Conservation (phyloP, 78 protist genomes). For the Ministeria vibrans region DNA sequence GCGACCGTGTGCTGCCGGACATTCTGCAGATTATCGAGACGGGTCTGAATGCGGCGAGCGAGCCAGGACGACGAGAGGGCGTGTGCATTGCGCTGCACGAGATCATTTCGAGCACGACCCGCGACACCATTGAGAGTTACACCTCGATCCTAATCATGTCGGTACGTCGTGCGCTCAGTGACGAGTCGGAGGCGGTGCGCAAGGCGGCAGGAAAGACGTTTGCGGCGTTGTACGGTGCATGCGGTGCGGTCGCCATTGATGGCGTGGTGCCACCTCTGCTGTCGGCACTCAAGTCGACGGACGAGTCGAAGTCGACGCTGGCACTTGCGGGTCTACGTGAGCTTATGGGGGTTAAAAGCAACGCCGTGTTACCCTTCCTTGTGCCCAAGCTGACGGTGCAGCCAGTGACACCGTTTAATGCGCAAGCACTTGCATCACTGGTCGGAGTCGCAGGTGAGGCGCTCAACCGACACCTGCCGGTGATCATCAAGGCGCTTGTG, state of each 20-base stretch:
- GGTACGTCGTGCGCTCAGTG: conserved; percentile 73
- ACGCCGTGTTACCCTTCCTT: conserved; percentile 57
- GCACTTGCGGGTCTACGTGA: conserved; percentile 63
- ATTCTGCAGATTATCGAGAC: conserved; percentile 10
- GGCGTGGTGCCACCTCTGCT: conserved; percentile 65
- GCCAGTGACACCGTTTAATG: conserved; percentile 55
- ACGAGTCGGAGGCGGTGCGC: conserved; percentile 51
- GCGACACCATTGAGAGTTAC: too few species aligned
- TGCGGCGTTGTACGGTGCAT: conserved; percentile 39
- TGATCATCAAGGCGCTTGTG: conserved; percentile 45
- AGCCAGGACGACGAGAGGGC: background rate
- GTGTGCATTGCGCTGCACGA: conserved; percentile 81
- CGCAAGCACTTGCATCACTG: conserved; percentile 53
- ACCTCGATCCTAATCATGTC: conserved; percentile 42
- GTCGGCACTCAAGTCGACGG: background rate
- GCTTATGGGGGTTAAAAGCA: conserved; percentile 32
- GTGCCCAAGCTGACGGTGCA: conserved; percentile 50
- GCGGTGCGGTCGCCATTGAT: conserved; percentile 53
- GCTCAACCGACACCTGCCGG: conserved; percentile 42
- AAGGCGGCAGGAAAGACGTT: conserved; percentile 70
- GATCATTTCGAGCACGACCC: conserved; percentile 55
- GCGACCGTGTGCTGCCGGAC: conserved; percentile 68
- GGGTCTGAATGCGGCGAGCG: background rate
- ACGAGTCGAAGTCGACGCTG: background rate
- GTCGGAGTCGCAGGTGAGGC: conserved; percentile 54